Evolutionary conservation across 345 rosid species (phyloP).

Genomic region (Brassica incana): DNA sequence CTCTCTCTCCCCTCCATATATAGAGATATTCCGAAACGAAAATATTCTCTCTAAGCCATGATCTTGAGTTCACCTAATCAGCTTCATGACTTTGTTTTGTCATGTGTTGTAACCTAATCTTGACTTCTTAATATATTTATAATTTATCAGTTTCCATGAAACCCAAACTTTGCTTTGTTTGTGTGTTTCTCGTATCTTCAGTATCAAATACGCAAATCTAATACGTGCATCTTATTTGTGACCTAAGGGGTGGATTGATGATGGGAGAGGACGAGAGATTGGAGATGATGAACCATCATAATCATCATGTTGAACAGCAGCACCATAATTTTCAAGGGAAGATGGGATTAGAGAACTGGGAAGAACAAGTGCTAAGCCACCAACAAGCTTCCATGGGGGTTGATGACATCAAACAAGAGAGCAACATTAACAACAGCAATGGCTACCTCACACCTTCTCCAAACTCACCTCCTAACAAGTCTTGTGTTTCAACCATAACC

Average conservation of each 20-base stretch:
- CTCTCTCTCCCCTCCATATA: constrained; percentile 2
- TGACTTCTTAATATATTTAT: not conserved
- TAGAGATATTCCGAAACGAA: constrained; percentile 4
- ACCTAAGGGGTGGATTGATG: constrained; percentile 65
- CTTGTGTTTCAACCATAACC: constrained; percentile 67
- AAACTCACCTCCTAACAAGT: constrained; percentile 58
- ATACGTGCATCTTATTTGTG: not conserved
- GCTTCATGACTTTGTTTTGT: constrained; percentile 18
- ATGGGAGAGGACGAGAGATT: constrained; percentile 59
- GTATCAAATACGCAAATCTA: constrained; percentile 14
- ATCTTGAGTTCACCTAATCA: constrained; percentile 13
- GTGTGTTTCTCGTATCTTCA: not conserved
- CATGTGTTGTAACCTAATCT: constrained; percentile 17
- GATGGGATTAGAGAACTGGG: constrained; percentile 62
- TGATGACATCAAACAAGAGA: constrained; percentile 64
- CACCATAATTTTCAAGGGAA: constrained; percentile 47
- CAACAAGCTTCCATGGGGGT: constrained; percentile 53
- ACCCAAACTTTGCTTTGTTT: not conserved
- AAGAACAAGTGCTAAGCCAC: constrained; percentile 55
- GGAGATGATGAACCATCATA: constrained; percentile 39
- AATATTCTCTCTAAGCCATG: constrained; percentile 14
- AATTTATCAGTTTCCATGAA: not conserved
- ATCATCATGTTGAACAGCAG: constrained; percentile 28
- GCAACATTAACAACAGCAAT: constrained; percentile 43
- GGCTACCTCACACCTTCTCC: constrained; percentile 44